A percentile compares a stretch with the other conserved stretches of the same genome.
These are phyloP conservation scores for Venturia effusa DNA, from an alignment of 2,329 filamentous ascomycete genomes.

Conservation along the genomic window DNA sequence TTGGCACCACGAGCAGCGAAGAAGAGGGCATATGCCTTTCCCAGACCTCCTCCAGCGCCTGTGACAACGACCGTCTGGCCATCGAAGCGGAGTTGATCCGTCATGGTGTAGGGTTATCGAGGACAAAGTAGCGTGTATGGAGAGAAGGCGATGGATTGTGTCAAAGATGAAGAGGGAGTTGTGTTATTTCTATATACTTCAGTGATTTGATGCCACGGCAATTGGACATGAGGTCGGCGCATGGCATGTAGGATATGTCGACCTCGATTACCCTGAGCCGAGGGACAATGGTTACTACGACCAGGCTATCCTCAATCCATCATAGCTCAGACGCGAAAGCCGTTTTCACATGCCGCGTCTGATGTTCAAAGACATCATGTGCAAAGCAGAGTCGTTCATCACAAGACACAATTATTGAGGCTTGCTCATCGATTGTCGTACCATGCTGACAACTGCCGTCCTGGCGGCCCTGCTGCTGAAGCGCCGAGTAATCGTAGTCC, in stretches of 20 bases:
- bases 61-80: slow-evolving; percentile 84
- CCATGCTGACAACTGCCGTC: background rate
- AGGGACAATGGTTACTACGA: background rate
- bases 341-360: slow-evolving; percentile 3
- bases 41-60: slow-evolving; percentile 71
- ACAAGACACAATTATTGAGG: background rate
- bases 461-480: background rate
- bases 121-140: background rate
- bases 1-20: slow-evolving; percentile 86
- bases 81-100: slow-evolving; percentile 58
- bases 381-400: background rate
- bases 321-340: background rate
- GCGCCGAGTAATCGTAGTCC: too few species aligned
- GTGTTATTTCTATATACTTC: background rate
- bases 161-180: background rate
- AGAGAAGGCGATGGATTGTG: background rate
- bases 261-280: background rate
- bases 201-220: background rate
- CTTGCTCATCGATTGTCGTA: background rate
- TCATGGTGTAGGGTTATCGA: slow-evolving; percentile 1
- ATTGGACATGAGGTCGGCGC: background rate
- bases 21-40: slow-evolving; percentile 76
- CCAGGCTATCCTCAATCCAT: background rate
- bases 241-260: background rate
- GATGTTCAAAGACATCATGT: background rate